A percentile compares a stretch with the other conserved stretches of the same genome.
These are phyloP conservation scores for Microthlaspi erraticum DNA, from an alignment of 345 rosid genomes.

Conservation along the genomic window DNA sequence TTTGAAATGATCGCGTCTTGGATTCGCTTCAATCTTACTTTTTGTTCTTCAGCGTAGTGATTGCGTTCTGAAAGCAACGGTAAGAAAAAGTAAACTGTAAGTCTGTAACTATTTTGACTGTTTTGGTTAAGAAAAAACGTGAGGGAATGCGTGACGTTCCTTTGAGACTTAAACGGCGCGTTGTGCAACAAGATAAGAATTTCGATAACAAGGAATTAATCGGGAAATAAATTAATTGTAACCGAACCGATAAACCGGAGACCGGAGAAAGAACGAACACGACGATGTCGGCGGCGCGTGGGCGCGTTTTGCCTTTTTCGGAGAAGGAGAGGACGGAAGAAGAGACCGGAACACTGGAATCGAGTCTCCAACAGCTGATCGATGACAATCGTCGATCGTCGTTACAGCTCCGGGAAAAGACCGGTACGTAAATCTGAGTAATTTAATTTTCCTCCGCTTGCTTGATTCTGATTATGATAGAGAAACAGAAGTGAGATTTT, in stretches of 20 bases:
- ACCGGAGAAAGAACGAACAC: conserved; percentile 46
- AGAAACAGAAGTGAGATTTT: not conserved
- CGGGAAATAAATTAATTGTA: too few species aligned
- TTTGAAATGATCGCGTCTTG: not conserved
- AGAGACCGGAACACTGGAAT: conserved; percentile 55
- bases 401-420: conserved; percentile 64
- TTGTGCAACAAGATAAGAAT: not conserved
- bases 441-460: not conserved
- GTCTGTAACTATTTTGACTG: too few species aligned
- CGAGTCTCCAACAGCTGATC: conserved; percentile 62
- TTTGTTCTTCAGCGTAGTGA: not conserved
- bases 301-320: conserved; percentile 37
- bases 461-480: conserved; percentile 1
- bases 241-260: too few species aligned
- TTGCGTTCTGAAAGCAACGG: not conserved
- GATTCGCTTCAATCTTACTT: not conserved
- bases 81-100: too few species aligned
- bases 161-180: conserved; percentile 22
- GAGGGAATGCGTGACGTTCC: conserved; percentile 32
- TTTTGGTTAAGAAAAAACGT: too few species aligned
- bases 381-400: conserved; percentile 65
- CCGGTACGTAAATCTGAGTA: conserved; percentile 57
- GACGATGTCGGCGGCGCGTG: conserved; percentile 48
- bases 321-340: conserved; percentile 46
- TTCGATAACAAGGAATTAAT: not conserved